Base-by-base conservation (phyloP, 176 grass and related monocot species). In the Paspalum notatum region DNA sequence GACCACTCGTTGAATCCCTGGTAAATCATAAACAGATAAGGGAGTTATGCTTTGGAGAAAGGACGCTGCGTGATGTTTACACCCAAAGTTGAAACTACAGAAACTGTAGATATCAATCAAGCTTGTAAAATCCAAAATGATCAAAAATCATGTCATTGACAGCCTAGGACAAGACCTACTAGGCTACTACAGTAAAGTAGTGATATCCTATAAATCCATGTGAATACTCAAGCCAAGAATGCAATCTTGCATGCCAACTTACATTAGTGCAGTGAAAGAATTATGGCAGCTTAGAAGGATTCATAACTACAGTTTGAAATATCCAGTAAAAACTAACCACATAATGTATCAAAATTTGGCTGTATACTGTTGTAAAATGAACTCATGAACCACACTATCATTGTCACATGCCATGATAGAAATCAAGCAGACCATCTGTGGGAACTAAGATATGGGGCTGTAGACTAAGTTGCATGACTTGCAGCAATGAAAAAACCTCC, bases 381-480 rank as follows among this genome's bases (percentile, higher is more conserved):
- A 62, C 27, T n/a, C 8, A 70, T 22, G 68, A 53, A 39, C 52
- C 17, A 69, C 8, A 27, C 20, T 68, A 66, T 32, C 0, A 12
- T 14, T 12, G 62, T 12, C 85, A 61, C 77, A 62, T 60, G 60
- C 4, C 11, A 13, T 81, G 62, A 53, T 12, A 50, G 1, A 81
- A 86, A 75, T 81, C 52, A 81, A 26, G 32, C 27, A 60, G 51
- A 81, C 78, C n/a, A 75, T 39, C 12, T 21, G 43, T 52, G 18
- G 45, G 51, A 75, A 62, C 25, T 52, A 71, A 81, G 52, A 76
- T 52, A 76, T 62, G 71, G 53, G 52, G 4, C 15, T 62, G 78
- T 60, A 27, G 14, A 44, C 52, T 70, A 75, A 86, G 14, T 48
- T 67, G 84, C 8, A 18, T 57, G 81, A 84, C 64, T 47, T 53